Evolutionary conservation across 1,139 yeast species (phyloP).

Genomic region (Saccharomycopsis phalli): DNA sequence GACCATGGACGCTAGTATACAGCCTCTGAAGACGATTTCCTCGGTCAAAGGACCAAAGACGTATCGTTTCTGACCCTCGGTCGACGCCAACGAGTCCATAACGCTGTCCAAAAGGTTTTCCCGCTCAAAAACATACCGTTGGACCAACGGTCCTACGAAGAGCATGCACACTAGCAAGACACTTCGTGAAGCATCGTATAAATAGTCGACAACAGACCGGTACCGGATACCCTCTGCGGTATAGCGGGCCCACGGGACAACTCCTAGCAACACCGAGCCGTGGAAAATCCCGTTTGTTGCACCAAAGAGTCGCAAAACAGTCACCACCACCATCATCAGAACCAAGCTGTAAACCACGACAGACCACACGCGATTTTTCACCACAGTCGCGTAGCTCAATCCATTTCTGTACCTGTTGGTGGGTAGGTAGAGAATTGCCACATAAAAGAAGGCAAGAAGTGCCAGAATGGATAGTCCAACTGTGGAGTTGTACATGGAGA

Average conservation of each 20-base stretch:
- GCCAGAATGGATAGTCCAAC: no score
- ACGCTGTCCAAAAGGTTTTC: slow-evolving; percentile 16
- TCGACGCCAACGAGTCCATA: slow-evolving; percentile 27
- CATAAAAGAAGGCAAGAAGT: slow-evolving; percentile 7
- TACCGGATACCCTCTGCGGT: not conserved
- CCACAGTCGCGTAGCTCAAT: slow-evolving; percentile 2
- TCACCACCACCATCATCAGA: not conserved
- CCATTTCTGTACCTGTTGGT: not conserved
- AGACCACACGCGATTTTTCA: slow-evolving; percentile 3
- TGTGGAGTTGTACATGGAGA: no score
- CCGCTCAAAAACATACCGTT: slow-evolving; percentile 29
- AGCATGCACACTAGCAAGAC: slow-evolving; percentile 34
- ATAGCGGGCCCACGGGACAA: slow-evolving; percentile 26
- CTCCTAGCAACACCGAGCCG: slow-evolving; percentile 13
- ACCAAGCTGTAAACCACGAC: not conserved
- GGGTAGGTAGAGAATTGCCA: slow-evolving; percentile 9
- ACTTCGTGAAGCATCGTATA: slow-evolving; percentile 26
- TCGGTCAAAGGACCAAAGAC: slow-evolving; percentile 83
- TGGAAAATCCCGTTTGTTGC: slow-evolving; percentile 1
- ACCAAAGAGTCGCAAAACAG: not conserved
- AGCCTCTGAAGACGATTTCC: slow-evolving; percentile 70
- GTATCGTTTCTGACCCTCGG: slow-evolving; percentile 55
- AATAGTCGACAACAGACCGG: slow-evolving; percentile 21
- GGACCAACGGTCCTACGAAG: slow-evolving; percentile 52
- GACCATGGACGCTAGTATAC: slow-evolving; percentile 39